Base-by-base conservation (phyloP, 1,284 basidiomycete species). In the Cryptococcus sp. region DNA sequence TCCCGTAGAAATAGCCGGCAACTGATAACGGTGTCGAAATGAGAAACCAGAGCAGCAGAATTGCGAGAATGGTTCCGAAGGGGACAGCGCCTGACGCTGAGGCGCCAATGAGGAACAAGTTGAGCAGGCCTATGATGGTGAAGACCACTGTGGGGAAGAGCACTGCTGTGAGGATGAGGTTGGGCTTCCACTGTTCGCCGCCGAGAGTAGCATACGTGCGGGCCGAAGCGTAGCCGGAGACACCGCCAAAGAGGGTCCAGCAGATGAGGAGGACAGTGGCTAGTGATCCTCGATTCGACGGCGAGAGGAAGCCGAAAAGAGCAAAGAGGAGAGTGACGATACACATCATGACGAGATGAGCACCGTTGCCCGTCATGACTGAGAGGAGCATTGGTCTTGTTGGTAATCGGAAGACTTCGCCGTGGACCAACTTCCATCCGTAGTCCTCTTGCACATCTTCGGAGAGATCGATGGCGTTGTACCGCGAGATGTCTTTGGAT, bases 401-500 rank as follows among this genome's bases (percentile, higher is more conserved):
- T 0, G 95, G 95, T 4, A 89, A 82, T 30, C 95, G 86, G 83
- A 97, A 98, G 16, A 99, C 91, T 78, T 99, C 95, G 30, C 92
- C 93, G 69, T 97, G 93, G 11, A 98, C 75, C 39, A 78, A 65
- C 55, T 98, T 98, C 95, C 95, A 99, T 4, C 95, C 95, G 83
- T 90, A 97, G 71, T 99, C 95, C 79, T 97, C 93, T 80, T 96
- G 93, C 0, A 97, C 90, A 68, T 97, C 93, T 76, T 98, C 94
- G 66, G 88, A 90, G 38, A 95, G 81, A 76, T 97, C 94, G 65
- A 95, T 90, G 8, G 91, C 90, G 71, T 98, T 96, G 80, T 98
- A 99, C n/a, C 93, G 86, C 54, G 86, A 87, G 62, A 98, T 95
- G 81, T 99, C 95, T 72, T 91, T 87, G 41, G 88, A 86, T 47